Conservation (phyloP, 345 rosid genomes). For the Capsella bursapastoris region DNA sequence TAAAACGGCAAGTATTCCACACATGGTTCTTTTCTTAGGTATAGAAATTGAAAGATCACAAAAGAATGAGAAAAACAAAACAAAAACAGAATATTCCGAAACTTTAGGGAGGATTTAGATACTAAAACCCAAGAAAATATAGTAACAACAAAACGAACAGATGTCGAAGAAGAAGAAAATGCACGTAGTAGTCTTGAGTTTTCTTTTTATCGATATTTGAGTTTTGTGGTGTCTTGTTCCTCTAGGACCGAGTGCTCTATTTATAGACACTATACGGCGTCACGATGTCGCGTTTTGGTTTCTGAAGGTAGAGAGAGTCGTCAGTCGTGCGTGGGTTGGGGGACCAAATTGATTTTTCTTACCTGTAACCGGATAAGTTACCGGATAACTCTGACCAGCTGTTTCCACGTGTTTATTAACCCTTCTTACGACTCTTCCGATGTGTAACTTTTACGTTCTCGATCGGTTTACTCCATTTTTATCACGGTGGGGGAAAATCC, state of each 20-base stretch:
- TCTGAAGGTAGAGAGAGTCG: not conserved
- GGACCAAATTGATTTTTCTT: not conserved
- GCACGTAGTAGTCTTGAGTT: conserved; percentile 21
- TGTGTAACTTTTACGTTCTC: not conserved
- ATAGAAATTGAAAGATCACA: not conserved
- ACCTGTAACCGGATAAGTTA: conserved; percentile 37
- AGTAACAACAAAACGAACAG: not conserved
- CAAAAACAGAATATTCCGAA: conserved; percentile 21
- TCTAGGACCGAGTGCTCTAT: conserved; percentile 25
- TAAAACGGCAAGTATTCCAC: conserved; percentile 94
- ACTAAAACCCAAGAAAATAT: not conserved
- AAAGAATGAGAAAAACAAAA: not conserved
- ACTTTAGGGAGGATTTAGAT: not conserved
- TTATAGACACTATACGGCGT: conserved; percentile 42
- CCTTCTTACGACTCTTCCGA: too few relatives aligned
- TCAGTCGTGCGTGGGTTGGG: not conserved
- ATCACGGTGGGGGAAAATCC: not conserved
- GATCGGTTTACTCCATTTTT: not conserved
- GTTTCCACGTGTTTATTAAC: conserved; percentile 29
- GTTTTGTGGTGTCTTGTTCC: conserved; percentile 22
- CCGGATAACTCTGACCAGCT: conserved; percentile 26
- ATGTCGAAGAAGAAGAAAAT: conserved; percentile 7
- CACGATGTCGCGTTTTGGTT: conserved; percentile 39
- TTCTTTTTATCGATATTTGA: not conserved
- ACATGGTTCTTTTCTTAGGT: conserved; percentile 50